phyloP scores from a whole-genome alignment of 1,284 basidiomycete genomes.

The Trichosporon ovoides region DNA sequence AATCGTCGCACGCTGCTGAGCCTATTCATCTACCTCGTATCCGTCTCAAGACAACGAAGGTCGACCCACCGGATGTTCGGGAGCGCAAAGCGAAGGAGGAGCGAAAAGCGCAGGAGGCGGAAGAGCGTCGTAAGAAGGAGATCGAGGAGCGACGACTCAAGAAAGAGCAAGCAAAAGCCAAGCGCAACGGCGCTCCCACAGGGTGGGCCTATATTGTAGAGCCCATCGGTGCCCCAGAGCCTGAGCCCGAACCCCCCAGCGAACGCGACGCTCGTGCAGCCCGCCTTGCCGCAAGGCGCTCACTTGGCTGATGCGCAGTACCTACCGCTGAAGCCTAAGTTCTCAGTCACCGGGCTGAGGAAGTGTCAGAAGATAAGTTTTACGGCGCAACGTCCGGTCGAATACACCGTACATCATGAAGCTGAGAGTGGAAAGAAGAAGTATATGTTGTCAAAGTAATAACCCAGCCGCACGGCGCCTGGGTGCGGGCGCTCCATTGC shows the following conservation, averaged over 20 bases:
- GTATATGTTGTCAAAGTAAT: too few species aligned
- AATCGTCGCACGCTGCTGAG: not conserved
- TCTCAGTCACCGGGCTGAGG: too few species aligned
- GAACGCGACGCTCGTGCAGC: conserved; percentile 8
- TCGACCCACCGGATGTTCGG: not conserved
- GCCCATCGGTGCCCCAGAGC: conserved; percentile 8
- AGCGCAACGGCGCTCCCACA: conserved; percentile 36
- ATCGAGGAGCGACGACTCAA: not conserved
- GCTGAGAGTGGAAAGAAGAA: too few species aligned
- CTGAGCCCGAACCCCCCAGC: not conserved
- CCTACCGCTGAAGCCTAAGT: too few species aligned
- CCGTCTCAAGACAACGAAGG: not conserved
- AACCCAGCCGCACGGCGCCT: too few species aligned
- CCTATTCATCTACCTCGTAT: not conserved
- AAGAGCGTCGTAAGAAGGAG: not conserved
- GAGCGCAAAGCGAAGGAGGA: not conserved
- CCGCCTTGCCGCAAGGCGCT: conserved; percentile 9
- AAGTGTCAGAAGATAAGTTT: too few species aligned
- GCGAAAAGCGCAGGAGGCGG: not conserved
- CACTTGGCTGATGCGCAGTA: not conserved
- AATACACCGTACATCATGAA: too few species aligned
- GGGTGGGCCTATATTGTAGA: conserved; percentile 31
- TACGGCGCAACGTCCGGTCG: too few species aligned
- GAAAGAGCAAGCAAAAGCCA: conserved; percentile 13
- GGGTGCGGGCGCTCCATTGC: too few species aligned